Base-by-base conservation (phyloP, 805 yeast species). In the Candida tammaniensis region DNA sequence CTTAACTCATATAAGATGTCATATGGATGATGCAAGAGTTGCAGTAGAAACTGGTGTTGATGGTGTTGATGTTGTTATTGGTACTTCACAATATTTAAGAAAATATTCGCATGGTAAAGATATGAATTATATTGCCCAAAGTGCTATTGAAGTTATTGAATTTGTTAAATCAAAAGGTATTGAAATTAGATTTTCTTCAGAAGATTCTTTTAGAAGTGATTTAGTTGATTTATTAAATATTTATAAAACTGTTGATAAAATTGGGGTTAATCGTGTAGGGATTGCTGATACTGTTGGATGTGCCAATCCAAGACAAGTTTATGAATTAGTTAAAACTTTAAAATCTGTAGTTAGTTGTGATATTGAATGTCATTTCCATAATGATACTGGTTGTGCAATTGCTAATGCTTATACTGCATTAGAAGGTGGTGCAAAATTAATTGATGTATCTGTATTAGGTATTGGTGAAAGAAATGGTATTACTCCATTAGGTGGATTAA, bases 401-500 rank as follows among this genome's bases (percentile, higher is more conserved):
- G 96, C 97, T 43, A 91, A 91, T 61, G 96, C 98, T 21, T 93
- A 93, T 76, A 87, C 97, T 38, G 98, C 98, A 10, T 74, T 91
- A 53, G 98, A 91, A 68, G 98, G 88, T 36, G 98, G 98, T 55
- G 98, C 98, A 48, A 80, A 79, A 56, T 77, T 89, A 52, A 86
- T 91, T 47, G 98, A 91, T 65, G 95, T 87, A 28, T 84, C 96
- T 10, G 98, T 91, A 12, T 77, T 91, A 52, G 98, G 98, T 53
- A 93, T 91, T 49, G 98, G 98, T 66, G 98, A 91, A 77, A 82
- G 98, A 70, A 91, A 91, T 65, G 98, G 98, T 61, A 91, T 91
- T 61, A 88, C 96, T 25, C 95, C 98, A 40, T 76, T 91, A 47
- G 98, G 98, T 54, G 98, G 96, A 34, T 76, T 91, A 56, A 91